Base-by-base conservation (phyloP, 78 protist species). In the Polysphondylium violaceum region DNA sequence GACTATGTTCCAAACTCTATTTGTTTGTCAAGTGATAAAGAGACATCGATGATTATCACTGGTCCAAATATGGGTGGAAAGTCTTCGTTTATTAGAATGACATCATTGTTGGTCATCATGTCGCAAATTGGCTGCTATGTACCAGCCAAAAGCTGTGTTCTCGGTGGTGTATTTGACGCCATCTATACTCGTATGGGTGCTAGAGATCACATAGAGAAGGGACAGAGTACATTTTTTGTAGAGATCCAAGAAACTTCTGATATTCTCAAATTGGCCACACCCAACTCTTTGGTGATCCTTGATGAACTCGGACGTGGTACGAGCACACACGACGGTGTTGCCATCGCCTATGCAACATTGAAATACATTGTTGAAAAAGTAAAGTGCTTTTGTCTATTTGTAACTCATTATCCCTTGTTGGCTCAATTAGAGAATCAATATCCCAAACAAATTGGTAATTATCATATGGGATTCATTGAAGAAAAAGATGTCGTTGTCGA, bases 1-100 rank as follows among this genome's bases (percentile, higher is more conserved):
- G 31, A 33, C 41, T 93, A 74, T 33, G 90, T 87, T 16, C 83
- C 96, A 55, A 93, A 93, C 58, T 35, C 74, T 19, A 47, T 93
- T 23, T 1, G 29, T 9, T 47, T 93, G 23, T 7, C 2, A 12
- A 11, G 36, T 2, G 81, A 35, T 23, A 64, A 19, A 3, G 74
- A 83, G 50, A 29, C 61, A 63, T 72, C 63, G 23, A 59, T 72
- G 58, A 41, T 96, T 44, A 76, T 96, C 2, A 96, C 98, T 2
- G 98, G 99, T 27, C 99, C 99, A 35, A 97, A 97, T 53, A 96
- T 97, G 99, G 99, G 99, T 56, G 99, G 99, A 19, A 97, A 97
- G 71, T 65, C 86, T 31, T 67, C 87, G 0, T 94, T 77, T 53
- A 75, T 94, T 17, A 38, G 95, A 41, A 77, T 69, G 47, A 78